These are phyloP conservation scores for Fusarium irregulare DNA, from an alignment of 2,329 filamentous ascomycete genomes.

Conservation along the genomic window DNA sequence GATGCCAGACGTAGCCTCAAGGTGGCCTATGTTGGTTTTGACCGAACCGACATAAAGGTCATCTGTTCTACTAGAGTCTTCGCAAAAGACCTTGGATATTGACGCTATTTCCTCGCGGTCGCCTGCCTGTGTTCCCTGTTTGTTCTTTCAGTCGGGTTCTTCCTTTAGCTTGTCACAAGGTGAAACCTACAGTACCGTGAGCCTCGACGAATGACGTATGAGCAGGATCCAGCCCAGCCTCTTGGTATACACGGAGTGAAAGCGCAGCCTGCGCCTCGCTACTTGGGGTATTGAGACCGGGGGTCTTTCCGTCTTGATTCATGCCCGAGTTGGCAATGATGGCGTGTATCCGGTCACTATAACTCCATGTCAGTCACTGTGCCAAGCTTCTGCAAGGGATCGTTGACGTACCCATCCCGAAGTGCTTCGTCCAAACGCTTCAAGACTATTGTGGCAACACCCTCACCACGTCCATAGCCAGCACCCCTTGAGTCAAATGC, in stretches of 20 bases:
- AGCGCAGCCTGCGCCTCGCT: constrained; percentile 1
- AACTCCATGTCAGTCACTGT: neutral
- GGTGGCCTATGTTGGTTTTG: constrained; percentile 11
- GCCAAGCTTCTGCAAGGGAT: neutral
- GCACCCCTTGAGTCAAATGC: constrained; percentile 9
- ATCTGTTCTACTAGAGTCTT: neutral
- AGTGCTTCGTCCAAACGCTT: constrained; percentile 1
- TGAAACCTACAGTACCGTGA: neutral
- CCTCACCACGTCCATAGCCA: constrained; percentile 9
- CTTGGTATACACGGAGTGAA: constrained; percentile 7
- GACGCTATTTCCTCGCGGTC: constrained; percentile 10
- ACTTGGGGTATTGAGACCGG: constrained; percentile 8
- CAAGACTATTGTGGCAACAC: constrained; percentile 3
- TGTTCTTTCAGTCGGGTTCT: neutral
- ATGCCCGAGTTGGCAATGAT: constrained; percentile 12
- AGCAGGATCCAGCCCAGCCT: constrained; percentile 1
- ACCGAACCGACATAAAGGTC: constrained; percentile 11
- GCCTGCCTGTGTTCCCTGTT: constrained; percentile 8
- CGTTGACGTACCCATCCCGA: neutral
- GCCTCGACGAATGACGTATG: constrained; percentile 1
- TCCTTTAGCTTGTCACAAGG: accelerated
- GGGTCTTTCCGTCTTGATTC: constrained; percentile 15
- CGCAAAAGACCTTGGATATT: constrained; percentile 5
- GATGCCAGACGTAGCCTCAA: constrained; percentile 5
- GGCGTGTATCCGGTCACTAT: constrained; percentile 1